Evolutionary conservation across 2,329 filamentous ascomycete species (phyloP).

Genomic region (Cordyceps cicadae): DNA sequence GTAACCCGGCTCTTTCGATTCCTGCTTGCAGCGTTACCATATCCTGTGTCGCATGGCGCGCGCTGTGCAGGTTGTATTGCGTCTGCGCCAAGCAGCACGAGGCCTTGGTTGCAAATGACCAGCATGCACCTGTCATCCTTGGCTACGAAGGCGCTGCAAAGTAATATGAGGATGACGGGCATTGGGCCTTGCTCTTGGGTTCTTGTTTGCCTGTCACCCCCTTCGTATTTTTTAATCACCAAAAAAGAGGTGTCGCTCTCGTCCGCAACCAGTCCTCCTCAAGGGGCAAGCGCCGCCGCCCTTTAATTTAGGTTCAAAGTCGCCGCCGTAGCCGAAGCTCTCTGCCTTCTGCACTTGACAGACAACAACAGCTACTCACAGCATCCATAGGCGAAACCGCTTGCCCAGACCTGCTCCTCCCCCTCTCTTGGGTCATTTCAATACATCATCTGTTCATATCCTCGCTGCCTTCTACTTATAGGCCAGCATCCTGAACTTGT

Average conservation of each 20-base stretch:
- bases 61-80: not conserved
- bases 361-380: not conserved
- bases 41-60: not conserved
- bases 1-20: not conserved
- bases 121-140: not conserved
- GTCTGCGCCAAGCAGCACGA: conserved; percentile 8
- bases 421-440: not conserved
- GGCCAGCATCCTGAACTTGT: not conserved
- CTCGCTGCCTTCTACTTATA: not conserved
- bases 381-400: not conserved
- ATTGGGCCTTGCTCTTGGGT: not conserved
- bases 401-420: not conserved
- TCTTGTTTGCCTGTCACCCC: not conserved
- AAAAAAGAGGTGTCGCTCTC: not conserved
- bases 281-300: conserved; percentile 6
- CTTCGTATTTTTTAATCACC: not conserved
- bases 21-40: not conserved
- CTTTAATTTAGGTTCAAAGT: conserved; percentile 2
- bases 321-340: not conserved
- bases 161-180: not conserved
- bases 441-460: not conserved
- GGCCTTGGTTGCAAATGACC: not conserved
- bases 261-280: not conserved
- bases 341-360: not conserved
- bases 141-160: not conserved